These are phyloP conservation scores for Glarea lozoyensis DNA, from an alignment of 495 filamentous ascomycete genomes.

Conservation along the genomic window DNA sequence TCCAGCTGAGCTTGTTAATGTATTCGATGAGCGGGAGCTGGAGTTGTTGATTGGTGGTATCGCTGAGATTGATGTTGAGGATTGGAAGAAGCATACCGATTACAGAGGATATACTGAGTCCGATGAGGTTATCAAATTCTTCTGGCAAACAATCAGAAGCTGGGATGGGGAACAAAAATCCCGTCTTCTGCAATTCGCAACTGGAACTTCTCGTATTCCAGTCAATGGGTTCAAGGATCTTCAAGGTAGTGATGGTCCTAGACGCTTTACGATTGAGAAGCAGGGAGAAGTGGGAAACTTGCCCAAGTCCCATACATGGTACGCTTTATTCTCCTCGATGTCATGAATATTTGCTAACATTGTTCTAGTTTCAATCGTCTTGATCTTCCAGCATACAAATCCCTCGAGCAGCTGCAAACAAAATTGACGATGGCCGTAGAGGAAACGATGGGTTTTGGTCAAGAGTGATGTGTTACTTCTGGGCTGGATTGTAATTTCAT, in stretches of 20 bases:
- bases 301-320: conserved; percentile 98
- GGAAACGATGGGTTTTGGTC: conserved; percentile 97
- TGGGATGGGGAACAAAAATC: conserved; percentile 99
- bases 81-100: conserved; percentile 99
- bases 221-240: conserved; percentile 99
- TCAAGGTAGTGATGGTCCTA: conserved; percentile 91
- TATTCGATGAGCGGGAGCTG: conserved; percentile 96
- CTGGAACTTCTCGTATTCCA: conserved; percentile 93
- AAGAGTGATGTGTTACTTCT: conserved; percentile 55
- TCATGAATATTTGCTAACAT: not conserved
- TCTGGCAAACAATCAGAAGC: conserved; percentile 93
- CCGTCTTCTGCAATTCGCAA: conserved; percentile 91
- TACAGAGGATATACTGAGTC: conserved; percentile 98
- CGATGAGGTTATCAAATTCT: conserved; percentile 93
- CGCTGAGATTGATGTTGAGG: conserved; percentile 97
- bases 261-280: conserved; percentile 97
- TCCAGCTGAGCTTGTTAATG: conserved; percentile 90
- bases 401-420: conserved; percentile 67
- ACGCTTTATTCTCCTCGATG: conserved; percentile 15
- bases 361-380: conserved; percentile 29
- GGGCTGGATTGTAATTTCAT: not conserved
- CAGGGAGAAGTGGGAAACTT: conserved; percentile 81
- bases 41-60: conserved; percentile 97
- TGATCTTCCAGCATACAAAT: conserved; percentile 91
- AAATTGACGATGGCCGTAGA: conserved; percentile 96